Evolutionary conservation across 2,329 filamentous ascomycete species (phyloP), one percentile per base, ranked within the genome.

Genomic region (Aspergillus ustus): DNA sequence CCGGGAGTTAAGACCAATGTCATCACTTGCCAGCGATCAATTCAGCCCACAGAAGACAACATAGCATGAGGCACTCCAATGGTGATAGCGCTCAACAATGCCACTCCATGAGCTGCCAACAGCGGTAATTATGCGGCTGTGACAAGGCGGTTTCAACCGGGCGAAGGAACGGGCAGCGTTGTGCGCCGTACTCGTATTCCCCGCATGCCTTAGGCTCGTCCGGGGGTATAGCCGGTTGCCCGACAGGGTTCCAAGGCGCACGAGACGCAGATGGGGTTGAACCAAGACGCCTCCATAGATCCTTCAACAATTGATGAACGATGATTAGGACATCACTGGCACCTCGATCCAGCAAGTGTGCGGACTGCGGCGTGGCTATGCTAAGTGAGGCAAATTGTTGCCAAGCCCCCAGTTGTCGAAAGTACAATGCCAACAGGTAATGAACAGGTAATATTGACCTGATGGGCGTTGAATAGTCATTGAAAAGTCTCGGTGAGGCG

Each of bases 361-460:
- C 43, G 44, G 44, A 45, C 34, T 43, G 22, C 29, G 56, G 37
- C 46, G 56, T 59, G 56, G 56, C 50, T 46, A 46, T 59, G 48
- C 52, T 22, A 28, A 45, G 52, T 7, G 13, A 28, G 20, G 17
- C 22, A n/a, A 6, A n/a, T 46, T 25, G 34, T 46, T 48, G 43
- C 25, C 40, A 31, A 46, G 22, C 17, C n/a, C 20, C 31, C 20
- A 15, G 28, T 34, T 52, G 49, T 28, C 17, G 22, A 50, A 22
- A 13, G n/a, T 48, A 3, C 9, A 13, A 11, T 4, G 15, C 11
- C 34, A 40, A 40, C 34, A 40, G 13, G 34, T 5, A 40, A 15
- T 40, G 34, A 40, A 40, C 34, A 40, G 13, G 34, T 5, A 40
- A 15, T 40, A 11, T 40, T 13, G 34, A 13, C 34, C 34, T 40